A percentile compares a stretch with the other conserved stretches of the same genome.
phyloP scores from a whole-genome alignment of 2,329 filamentous ascomycete genomes.

The Hypocreales sp. region DNA sequence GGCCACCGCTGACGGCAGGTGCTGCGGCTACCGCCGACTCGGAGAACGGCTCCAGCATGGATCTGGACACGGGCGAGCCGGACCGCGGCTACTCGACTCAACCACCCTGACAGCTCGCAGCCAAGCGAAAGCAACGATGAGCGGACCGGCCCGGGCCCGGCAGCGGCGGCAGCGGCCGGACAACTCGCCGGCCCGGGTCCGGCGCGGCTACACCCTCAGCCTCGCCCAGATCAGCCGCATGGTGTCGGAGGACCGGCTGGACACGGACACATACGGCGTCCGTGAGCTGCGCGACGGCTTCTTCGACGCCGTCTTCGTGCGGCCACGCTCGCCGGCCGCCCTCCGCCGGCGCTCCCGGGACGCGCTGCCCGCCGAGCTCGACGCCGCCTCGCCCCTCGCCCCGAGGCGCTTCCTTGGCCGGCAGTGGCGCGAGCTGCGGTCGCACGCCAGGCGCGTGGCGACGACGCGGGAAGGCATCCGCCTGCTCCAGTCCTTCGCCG shows the following conservation, averaged over 20 bases:
- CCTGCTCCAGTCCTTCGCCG: conserved; percentile 36
- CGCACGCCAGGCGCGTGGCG: conserved; percentile 21
- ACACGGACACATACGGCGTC: conserved; percentile 25
- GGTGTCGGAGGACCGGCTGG: conserved; percentile 16
- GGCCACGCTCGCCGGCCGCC: conserved; percentile 16
- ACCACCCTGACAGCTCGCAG: too few relatives aligned
- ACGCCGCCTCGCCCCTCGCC: conserved; percentile 30
- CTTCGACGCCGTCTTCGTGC: conserved; percentile 32
- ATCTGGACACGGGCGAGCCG: too few relatives aligned
- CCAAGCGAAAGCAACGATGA: too few relatives aligned
- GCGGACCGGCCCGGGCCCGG: too few relatives aligned
- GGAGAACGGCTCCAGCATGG: too few relatives aligned
- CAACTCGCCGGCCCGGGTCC: too few relatives aligned
- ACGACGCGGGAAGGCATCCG: conserved; percentile 35
- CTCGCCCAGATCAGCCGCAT: conserved; percentile 18
- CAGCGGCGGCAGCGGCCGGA: too few relatives aligned
- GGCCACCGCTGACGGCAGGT: too few relatives aligned
- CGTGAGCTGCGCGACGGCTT: conserved; percentile 28
- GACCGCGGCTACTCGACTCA: too few relatives aligned
- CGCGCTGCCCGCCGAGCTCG: conserved; percentile 30
- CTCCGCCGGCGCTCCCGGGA: too few relatives aligned
- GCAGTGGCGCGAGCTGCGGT: conserved; percentile 28
- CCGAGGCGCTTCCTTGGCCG: conserved; percentile 28
- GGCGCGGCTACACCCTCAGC: conserved; percentile 14
- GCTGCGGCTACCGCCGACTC: too few relatives aligned